Base-by-base conservation (phyloP, 352 stramenopile genomes). In the Globisporangium barbulae region DNA sequence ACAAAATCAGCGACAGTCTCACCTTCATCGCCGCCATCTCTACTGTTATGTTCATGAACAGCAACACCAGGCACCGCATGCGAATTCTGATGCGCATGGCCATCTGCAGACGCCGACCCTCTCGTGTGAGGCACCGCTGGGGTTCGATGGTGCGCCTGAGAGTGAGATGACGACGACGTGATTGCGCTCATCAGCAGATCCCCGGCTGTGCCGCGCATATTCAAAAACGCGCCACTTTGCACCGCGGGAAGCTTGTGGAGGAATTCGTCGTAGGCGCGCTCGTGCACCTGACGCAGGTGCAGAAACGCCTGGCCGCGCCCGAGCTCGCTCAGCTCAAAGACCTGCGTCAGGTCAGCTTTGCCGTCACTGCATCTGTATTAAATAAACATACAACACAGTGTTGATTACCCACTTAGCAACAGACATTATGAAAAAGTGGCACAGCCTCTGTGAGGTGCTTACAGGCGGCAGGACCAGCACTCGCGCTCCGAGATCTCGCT, bases 401-500 rank as follows among this genome's bases (percentile, higher is more conserved):
- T 15, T 41, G 9, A 41, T 41, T 41, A 41, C 0, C 35, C 9
- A 41, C 35, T 41, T 15, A 12, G 12, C 35, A 41, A 41, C 12
- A 44, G 44, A 31, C 31, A 54, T 50, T 7, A 59, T 8, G 5
- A 41, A 17, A 22, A 42, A 5, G 8, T 33, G 55, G 12, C 37
- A 28, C 54, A 17, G 30, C 10, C 0, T 21, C 39, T 25, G 17
- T 61, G 8, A 28, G 6, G 17, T 2, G 69, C 73, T 30, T 69
- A 89, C 79, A 85, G 53, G 42, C 76, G 81, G 41, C 83, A 92
- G 5, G 78, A 86, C 83, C 83, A 92, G 71, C 78, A 89, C 62
- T 90, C 83, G 21, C 69, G 68, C 61, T 92, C 83, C 2, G 71
- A 82, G 63, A 92, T 92, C 64, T 92, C 83, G 21, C 83, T 88